phyloP scores from a whole-genome alignment of 139 green algal genomes.

The Astrephomene gubernaculifera region DNA sequence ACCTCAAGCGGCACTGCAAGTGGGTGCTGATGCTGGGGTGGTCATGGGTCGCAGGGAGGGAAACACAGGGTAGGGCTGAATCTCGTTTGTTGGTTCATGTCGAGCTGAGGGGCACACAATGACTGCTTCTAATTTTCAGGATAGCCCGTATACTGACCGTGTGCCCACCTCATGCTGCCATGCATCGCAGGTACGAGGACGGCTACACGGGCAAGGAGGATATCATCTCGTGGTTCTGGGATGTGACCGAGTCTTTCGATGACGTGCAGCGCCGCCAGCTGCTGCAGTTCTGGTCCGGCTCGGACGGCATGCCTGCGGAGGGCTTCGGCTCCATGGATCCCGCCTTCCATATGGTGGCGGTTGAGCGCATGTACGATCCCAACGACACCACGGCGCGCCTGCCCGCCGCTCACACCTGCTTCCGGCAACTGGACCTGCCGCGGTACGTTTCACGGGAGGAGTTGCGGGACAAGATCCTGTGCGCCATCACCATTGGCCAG shows the following conservation, averaged over 20 bases:
- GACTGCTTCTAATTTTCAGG: no score
- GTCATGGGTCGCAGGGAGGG: no score
- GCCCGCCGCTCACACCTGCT: slow-evolving; percentile 74
- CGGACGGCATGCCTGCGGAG: slow-evolving; percentile 72
- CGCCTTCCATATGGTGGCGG: slow-evolving; percentile 70
- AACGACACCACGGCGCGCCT: slow-evolving; percentile 68
- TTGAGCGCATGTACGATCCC: slow-evolving; percentile 72
- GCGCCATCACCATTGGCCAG: slow-evolving; percentile 74
- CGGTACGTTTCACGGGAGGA: slow-evolving; percentile 66
- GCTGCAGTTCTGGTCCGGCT: slow-evolving; percentile 76
- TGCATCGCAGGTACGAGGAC: slow-evolving; percentile 66
- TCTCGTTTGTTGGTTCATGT: neutral
- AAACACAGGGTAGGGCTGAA: no score
- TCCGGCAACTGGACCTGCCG: slow-evolving; percentile 74
- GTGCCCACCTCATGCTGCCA: no score
- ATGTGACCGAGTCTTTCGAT: slow-evolving; percentile 65
- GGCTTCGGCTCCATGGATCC: slow-evolving; percentile 72
- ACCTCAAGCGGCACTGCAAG: slow-evolving; percentile 62
- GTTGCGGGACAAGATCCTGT: slow-evolving; percentile 69
- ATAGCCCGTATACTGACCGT: no score
- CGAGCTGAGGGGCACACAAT: no score
- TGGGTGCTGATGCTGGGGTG: slow-evolving; percentile 27
- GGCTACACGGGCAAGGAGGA: slow-evolving; percentile 75
- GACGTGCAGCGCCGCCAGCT: slow-evolving; percentile 66
- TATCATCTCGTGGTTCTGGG: slow-evolving; percentile 73